Base-by-base conservation (phyloP, 2,329 filamentous ascomycete species). In the Neofusicoccum parvum region DNA sequence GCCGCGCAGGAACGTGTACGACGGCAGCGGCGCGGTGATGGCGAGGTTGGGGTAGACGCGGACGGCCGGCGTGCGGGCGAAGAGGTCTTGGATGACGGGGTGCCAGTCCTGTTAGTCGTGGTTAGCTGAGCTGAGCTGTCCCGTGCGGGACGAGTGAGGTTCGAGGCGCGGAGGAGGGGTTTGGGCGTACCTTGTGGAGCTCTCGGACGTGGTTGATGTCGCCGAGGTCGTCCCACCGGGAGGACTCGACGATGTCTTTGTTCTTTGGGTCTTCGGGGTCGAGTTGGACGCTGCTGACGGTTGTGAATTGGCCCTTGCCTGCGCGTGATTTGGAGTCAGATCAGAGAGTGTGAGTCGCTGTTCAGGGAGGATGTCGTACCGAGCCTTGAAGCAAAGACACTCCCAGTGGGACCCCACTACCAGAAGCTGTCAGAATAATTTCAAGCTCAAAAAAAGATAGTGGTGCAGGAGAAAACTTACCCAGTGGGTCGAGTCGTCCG, bases 21-120 rank as follows among this genome's bases (percentile, higher is more conserved):
- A 71, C 9, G 72, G 65, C 5, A 79, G 56, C 0, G 56, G 70
- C 10, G 72, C 66, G 6, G 69, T 66, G 50, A 69, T 71, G 64
- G 74, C 72, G 34, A 72, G 72, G 67, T 80, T 80, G 4, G 77
- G 77, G 67, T 78, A 79, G 50, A 74, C 71, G 20, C 72, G 69
- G 14, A 73, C 73, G 20, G 72, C 64, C 0, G 78, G 77, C 1
- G 74, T 72, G 2, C 71, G 70, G 43, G 74, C 72, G 23, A 76
- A 70, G 34, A 80, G 72, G 14, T 68, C 65, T 65, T 71, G 71
- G n/a, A 79, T 72, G 11, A 75, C 66, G 1, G 76, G 76, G 67
- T 78, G 74, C 77, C 76, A 78, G 43, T 76, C 72, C 72, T 62
- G 17, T 4, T 10, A 6, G 17, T 4, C n/a, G 43, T 23, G 11